These are phyloP conservation scores for Arctostaphylos glauca DNA, from an alignment of 148 eudicot species.

Conservation along the genomic window DNA sequence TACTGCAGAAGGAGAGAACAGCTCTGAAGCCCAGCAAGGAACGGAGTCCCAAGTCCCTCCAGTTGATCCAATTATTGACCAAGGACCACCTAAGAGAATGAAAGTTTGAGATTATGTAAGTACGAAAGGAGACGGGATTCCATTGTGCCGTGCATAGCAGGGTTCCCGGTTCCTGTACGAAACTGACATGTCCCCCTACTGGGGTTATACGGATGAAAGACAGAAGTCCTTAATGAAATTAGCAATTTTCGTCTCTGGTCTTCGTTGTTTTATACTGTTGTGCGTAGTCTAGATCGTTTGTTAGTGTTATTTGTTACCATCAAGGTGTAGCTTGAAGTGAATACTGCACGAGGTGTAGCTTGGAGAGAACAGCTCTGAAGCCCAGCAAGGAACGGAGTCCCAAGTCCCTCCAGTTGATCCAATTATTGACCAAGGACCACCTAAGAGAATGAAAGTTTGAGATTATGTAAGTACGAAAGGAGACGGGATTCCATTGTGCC, in stretches of 20 bases:
- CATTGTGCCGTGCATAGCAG: no score
- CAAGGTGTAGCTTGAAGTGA: neutral
- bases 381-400: constrained; percentile 51
- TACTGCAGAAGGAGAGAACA: constrained; percentile 55
- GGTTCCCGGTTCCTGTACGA: no score
- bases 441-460: constrained; percentile 72
- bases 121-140: no score
- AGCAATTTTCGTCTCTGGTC: neutral
- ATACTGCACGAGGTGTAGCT: no score
- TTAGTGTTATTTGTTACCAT: neutral
- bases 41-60: constrained; percentile 48
- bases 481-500: no score
- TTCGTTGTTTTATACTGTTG: neutral
- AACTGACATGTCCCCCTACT: neutral
- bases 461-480: neutral
- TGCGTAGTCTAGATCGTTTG: neutral
- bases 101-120: constrained; percentile 28
- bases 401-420: constrained; percentile 72
- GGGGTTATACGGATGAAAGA: neutral
- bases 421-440: constrained; percentile 89
- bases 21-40: constrained; percentile 56
- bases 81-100: constrained; percentile 91
- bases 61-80: constrained; percentile 91
- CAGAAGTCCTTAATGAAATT: neutral
- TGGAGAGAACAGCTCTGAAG: constrained; percentile 56